Conservation (phyloP, 2,329 filamentous ascomycete species). For the Fragosphaeria purpurea region DNA sequence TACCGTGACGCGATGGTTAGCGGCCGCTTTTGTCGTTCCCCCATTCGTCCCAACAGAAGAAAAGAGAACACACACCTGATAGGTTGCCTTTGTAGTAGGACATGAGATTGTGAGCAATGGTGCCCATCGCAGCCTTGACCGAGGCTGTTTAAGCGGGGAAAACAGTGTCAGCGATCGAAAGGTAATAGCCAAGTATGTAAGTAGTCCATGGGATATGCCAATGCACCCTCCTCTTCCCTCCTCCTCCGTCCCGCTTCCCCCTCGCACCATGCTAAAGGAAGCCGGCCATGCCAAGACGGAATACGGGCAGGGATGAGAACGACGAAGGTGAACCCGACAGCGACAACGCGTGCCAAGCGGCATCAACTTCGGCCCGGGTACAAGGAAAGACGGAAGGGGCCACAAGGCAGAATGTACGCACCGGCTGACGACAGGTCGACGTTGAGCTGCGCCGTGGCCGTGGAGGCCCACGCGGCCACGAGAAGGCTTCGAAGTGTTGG, state of each 20-base stretch:
- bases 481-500: slow-evolving; percentile 1
- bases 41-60: not conserved
- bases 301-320: too few species aligned
- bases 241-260: not conserved
- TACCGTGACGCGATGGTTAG: not conserved
- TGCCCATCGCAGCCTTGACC: slow-evolving; percentile 35
- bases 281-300: slow-evolving; percentile 1
- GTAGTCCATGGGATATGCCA: too few species aligned
- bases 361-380: too few species aligned
- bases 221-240: too few species aligned
- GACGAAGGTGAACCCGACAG: too few species aligned
- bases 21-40: too few species aligned
- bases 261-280: not conserved
- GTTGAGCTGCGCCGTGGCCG: slow-evolving; percentile 8
- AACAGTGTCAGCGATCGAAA: slow-evolving; percentile 1
- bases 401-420: not conserved
- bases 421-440: slow-evolving; percentile 10
- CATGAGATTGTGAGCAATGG: slow-evolving; percentile 41
- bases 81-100: slow-evolving; percentile 40
- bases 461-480: slow-evolving; percentile 7
- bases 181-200: not conserved
- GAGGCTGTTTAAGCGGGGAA: slow-evolving; percentile 24
- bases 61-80: slow-evolving; percentile 10
- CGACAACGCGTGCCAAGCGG: too few species aligned
- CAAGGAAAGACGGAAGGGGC: too few species aligned